Base-by-base conservation (phyloP, 768 basidiomycete genomes). In the Auricularia heimuer region DNA sequence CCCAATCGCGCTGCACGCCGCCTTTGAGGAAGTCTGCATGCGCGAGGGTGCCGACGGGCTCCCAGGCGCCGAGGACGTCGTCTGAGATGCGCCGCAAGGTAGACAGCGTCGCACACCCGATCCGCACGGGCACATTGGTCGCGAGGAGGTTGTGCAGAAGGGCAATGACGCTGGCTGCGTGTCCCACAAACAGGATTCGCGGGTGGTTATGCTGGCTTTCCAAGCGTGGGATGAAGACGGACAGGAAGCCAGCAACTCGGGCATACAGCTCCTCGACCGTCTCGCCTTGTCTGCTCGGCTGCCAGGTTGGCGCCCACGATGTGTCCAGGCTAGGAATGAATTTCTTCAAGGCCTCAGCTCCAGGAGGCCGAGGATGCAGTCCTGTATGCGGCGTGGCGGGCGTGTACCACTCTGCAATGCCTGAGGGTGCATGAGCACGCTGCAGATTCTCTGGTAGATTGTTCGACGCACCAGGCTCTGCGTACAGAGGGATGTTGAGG, bases 381-480 rank as follows among this genome's bases (percentile, higher is more conserved):
- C 89, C 87, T 2, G 88, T 84, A 36, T 83, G 81, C 0, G 85
- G 83, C 2, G 73, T 73, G 39, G 85, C 88, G 35, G 86, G 88
- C 3, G 87, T 88, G 73, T 86, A 90, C 91, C 91, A 93, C 74
- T 92, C 90, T 3, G 83, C 81, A 7, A 91, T 72, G 10, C 88
- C 88, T 89, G 67, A 7, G 24, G 36, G 47, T 18, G 34, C 11
- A 16, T 60, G 33, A 45, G 51, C 62, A 51, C 54, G 39, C 56
- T 54, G 29, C 3, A 29, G 29, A 29, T 29, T 29, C 29, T 29
- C 29, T 29, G 29, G 29, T 29, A 2, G 58, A 58, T 6, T 54
- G 54, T 63, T 61, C 37, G 37, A 69, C 75, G 62, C 66, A 85
- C 92, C 92, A 68, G 92, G 91, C 69, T 94, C 92, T 14, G 89